Evolutionary conservation across 1,139 yeast species (phyloP), one percentile per base, ranked within the genome.

Genomic region (Suhomyces wounanorum): DNA sequence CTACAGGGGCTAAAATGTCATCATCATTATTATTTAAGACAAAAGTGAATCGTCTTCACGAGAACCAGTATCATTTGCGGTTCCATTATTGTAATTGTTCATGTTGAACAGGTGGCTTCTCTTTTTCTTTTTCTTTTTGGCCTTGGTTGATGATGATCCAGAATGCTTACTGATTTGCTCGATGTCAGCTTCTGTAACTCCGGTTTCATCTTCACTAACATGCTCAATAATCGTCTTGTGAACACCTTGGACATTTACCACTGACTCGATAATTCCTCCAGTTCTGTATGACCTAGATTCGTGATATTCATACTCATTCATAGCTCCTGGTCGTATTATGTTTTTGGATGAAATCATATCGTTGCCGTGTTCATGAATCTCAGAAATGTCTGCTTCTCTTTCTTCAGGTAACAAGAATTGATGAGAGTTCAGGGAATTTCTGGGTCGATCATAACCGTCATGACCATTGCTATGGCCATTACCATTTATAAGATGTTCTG

Each of bases 171-270:
- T 43, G 33, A 30, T 28, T 11, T 36, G 49, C 9, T 52, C 52
- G 35, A 47, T 21, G 8, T 51, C 56, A 35, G 31, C 31, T 11
- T 31, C 37, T 7, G 41, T 39, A 26, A 14, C 7, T 14, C 55
- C 57, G n/a, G 54, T 46, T 43, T 59, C 65, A 38, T 75, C 79
- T 49, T 76, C 81, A 55, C 74, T 70, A 11, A 74, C 77, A 57
- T 81, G 83, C 61, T 86, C 92, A 63, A 91, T 90, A 55, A 91
- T 88, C 7, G 96, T 89, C 72, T 91, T 91, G 60, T 84, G 86
- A 16, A 89, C 89, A 49, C 97, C 97, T 60, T 86, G 85, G 23
- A 88, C 89, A 50, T 87, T 88, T 36, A 90, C 83, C n/a, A 90
- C 86, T 41, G 89, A 84, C 67, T 91, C 97, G 53, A 89, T 82